phyloP scores from a whole-genome alignment of 768 basidiomycete genomes.

The Podaxis carcinomalis region DNA sequence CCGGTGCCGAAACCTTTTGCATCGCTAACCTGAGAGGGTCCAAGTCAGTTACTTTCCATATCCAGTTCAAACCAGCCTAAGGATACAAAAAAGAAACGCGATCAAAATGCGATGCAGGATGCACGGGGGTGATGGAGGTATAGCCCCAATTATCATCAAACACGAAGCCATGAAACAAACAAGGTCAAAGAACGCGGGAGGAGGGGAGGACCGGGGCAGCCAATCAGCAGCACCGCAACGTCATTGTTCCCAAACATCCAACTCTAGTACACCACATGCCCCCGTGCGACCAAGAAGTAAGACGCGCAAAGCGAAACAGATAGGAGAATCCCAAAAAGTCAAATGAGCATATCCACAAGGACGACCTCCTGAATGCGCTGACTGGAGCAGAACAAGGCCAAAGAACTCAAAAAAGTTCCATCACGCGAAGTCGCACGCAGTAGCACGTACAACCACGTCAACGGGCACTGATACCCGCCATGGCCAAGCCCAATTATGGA shows the following conservation, averaged over 20 bases:
- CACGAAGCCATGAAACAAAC: neutral
- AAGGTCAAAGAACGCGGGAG: neutral
- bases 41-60: neutral
- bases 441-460: neutral
- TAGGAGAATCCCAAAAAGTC: neutral
- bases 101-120: neutral
- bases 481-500: neutral
- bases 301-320: neutral
- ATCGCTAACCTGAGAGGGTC: constrained; percentile 28
- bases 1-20: constrained; percentile 56
- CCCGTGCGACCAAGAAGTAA: neutral
- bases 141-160: neutral
- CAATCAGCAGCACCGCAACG: neutral
- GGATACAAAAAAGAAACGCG: too few species aligned
- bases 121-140: too few species aligned
- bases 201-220: neutral
- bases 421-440: neutral
- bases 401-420: neutral
- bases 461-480: neutral
- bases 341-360: neutral
- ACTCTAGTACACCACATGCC: neutral
- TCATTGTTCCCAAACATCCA: neutral
- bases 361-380: neutral
- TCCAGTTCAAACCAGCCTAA: neutral
- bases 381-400: neutral